Evolutionary conservation across 2,329 filamentous ascomycete species (phyloP), one percentile per base, ranked within the genome.

Genomic region (Alternaria angustiovoidea): DNA sequence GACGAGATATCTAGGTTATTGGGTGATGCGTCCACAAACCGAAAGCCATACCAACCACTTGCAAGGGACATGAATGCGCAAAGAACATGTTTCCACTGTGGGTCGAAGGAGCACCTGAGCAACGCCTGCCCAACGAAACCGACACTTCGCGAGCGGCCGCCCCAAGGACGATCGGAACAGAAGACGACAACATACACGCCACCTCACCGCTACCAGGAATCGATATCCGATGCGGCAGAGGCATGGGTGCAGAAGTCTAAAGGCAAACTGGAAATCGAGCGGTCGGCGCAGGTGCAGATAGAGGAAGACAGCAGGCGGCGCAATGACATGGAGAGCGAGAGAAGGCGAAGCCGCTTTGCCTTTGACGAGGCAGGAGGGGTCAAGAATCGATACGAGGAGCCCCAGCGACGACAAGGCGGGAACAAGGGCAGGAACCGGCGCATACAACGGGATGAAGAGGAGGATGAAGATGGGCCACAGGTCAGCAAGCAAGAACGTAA

Each of bases 1-100:
- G 63, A 64, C 12, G 74, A 78, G 55, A 61, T 78, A 14, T 65
- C 68, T 16, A 65, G 62, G 46, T 51, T 78, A 4, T 42, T 77
- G 39, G 68, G 70, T 11, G 63, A 62, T 26, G 54, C 54, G 39
- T 51, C 60, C 11, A 38, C 58, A 3, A 66, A 34, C 7, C 47
- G 59, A 34, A 66, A 64, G 20, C 63, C 64, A 18, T 73, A 69
- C 32, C 66, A 72, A 41, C 70, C 66, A 8, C 64, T 76, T 18
- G 54, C 62, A n/a, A 69, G 67, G 34, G 63, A 73, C 18, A 38
- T 59, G 8, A 69, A 68, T 26, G 63, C 63, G 8, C 65, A 66
- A 49, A 62, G 64, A n/a, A 73, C 66, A 38, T 77, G 74, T 55
- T 72, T 69, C 59, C 71, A 75, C 57, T 76, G 74, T 54, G 71